Conservation (phyloP, 176 grass and related monocot species). For the Alloteropsis semialata region DNA sequence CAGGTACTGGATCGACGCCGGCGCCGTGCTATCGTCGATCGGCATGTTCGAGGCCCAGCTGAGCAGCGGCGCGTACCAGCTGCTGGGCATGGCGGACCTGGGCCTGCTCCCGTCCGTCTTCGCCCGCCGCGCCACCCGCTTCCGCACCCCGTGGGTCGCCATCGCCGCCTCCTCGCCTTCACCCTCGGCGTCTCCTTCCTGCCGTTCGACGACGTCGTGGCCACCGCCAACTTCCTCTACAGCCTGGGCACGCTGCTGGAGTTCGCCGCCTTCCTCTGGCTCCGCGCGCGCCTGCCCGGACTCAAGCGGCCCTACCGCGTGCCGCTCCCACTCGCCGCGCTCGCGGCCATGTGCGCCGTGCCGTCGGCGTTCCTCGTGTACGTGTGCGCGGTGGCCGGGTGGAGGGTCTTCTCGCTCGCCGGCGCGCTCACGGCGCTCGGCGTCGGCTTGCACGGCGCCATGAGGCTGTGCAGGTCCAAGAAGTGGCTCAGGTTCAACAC, state of each 20-base stretch:
- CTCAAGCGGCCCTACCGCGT: slow-evolving; percentile 49
- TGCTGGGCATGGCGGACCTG: slow-evolving; percentile 57
- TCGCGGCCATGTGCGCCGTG: slow-evolving; percentile 24
- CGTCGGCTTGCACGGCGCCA: slow-evolving; percentile 20
- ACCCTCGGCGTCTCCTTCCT: slow-evolving; percentile 40
- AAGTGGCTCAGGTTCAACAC: background rate
- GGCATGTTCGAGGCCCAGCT: slow-evolving; percentile 58
- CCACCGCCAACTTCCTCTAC: slow-evolving; percentile 52
- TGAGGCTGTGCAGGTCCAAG: slow-evolving; percentile 47
- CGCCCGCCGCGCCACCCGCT: slow-evolving; percentile 15
- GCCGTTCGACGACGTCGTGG: slow-evolving; percentile 53
- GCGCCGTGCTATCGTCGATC: slow-evolving; percentile 47
- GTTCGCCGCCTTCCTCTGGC: slow-evolving; percentile 53
- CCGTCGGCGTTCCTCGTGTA: slow-evolving; percentile 31
- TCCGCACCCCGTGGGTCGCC: slow-evolving; percentile 39
- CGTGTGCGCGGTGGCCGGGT: slow-evolving; percentile 8
- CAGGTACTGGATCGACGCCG: slow-evolving; percentile 41
- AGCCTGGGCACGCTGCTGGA: slow-evolving; percentile 54
- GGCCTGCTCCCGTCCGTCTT: slow-evolving; percentile 50
- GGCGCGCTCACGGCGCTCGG: slow-evolving; percentile 12
- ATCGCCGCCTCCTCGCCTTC: slow-evolving; percentile 33
- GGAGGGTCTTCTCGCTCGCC: slow-evolving; percentile 29
- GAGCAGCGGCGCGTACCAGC: slow-evolving; percentile 54
- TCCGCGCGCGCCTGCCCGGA: slow-evolving; percentile 9
- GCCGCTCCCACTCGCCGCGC: slow-evolving; percentile 32